A percentile compares a stretch with the other conserved stretches of the same genome.
phyloP scores from a whole-genome alignment of 805 yeast species.

The Wickerhamiella azyma region DNA sequence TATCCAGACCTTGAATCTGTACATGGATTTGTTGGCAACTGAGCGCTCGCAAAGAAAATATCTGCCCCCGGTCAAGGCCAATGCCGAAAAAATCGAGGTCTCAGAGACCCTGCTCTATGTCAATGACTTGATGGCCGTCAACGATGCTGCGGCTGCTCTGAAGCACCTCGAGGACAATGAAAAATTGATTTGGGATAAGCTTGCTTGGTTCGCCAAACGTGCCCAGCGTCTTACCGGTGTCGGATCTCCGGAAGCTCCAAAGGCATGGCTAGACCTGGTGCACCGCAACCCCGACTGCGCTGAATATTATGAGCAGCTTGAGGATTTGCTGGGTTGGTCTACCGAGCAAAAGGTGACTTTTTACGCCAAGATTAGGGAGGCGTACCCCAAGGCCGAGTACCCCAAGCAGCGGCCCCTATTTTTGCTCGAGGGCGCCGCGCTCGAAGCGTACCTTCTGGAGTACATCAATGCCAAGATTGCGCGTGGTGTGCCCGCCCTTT shows the following conservation, averaged over 20 bases:
- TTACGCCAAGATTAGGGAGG: constrained; percentile 48
- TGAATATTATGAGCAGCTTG: constrained; percentile 52
- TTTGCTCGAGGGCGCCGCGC: constrained; percentile 30
- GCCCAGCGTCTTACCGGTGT: constrained; percentile 51
- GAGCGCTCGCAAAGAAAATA: constrained; percentile 9
- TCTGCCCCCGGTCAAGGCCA: constrained; percentile 4
- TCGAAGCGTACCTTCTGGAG: constrained; percentile 29
- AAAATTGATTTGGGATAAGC: constrained; percentile 31
- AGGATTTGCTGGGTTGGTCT: constrained; percentile 43
- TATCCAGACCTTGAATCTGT: constrained; percentile 54
- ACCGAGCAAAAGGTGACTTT: constrained; percentile 30
- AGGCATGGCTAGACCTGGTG: constrained; percentile 51
- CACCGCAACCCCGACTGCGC: constrained; percentile 77
- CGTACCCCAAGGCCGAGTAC: constrained; percentile 77
- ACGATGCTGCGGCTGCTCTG: constrained; percentile 52
- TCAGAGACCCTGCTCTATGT: constrained; percentile 70
- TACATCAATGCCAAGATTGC: constrained; percentile 52
- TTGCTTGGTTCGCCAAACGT: constrained; percentile 48
- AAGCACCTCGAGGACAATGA: constrained; percentile 35
- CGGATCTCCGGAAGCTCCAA: constrained; percentile 51
- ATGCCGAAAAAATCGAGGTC: constrained; percentile 51
- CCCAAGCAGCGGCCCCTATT: constrained; percentile 64
- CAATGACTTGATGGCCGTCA: constrained; percentile 50
- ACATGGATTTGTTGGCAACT: constrained; percentile 52
- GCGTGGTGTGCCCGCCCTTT: constrained; percentile 82